A percentile compares a stretch with the other conserved stretches of the same genome.
phyloP scores from a whole-genome alignment of 2,329 filamentous ascomycete species.

The Lecanicillium sp. region DNA sequence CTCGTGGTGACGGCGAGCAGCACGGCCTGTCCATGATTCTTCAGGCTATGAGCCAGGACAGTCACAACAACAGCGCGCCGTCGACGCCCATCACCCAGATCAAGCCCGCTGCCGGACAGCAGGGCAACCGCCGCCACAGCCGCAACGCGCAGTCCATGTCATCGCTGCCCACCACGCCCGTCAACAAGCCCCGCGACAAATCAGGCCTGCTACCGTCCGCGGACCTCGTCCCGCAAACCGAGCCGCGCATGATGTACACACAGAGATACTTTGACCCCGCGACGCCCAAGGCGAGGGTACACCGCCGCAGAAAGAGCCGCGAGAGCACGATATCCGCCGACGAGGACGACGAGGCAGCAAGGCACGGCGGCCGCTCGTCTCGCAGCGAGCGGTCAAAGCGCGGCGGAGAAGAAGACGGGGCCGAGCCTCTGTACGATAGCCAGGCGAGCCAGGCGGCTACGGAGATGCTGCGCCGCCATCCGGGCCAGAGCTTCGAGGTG shows the following conservation, averaged over 20 bases:
- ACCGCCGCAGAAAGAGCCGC: slow-evolving; percentile 58
- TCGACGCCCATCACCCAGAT: slow-evolving; percentile 52
- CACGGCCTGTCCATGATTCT: slow-evolving; percentile 72
- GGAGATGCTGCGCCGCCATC: slow-evolving; percentile 60
- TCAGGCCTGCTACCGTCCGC: slow-evolving; percentile 52
- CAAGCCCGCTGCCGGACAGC: slow-evolving; percentile 38
- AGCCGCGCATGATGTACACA: slow-evolving; percentile 40
- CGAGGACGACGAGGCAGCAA: slow-evolving; percentile 51
- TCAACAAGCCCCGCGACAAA: slow-evolving; percentile 40
- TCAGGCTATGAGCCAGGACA: slow-evolving; percentile 69
- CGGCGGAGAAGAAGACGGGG: slow-evolving; percentile 9
- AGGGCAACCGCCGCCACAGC: slow-evolving; percentile 50
- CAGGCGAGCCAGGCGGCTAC: slow-evolving; percentile 73
- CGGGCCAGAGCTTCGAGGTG: slow-evolving; percentile 45
- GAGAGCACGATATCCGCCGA: slow-evolving; percentile 79
- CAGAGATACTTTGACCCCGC: slow-evolving; percentile 33
- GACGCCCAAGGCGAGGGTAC: slow-evolving; percentile 31
- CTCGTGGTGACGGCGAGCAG: slow-evolving; percentile 38
- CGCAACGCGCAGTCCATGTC: slow-evolving; percentile 78
- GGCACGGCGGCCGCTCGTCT: slow-evolving; percentile 29
- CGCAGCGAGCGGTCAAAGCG: slow-evolving; percentile 20
- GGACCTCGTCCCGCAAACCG: slow-evolving; percentile 54
- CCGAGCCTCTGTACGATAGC: slow-evolving; percentile 57
- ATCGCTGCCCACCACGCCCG: slow-evolving; percentile 72
- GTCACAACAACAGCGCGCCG: slow-evolving; percentile 58